These are phyloP conservation scores for Kwoniella heveanensis DNA, from an alignment of 768 basidiomycete genomes.

Conservation along the genomic window DNA sequence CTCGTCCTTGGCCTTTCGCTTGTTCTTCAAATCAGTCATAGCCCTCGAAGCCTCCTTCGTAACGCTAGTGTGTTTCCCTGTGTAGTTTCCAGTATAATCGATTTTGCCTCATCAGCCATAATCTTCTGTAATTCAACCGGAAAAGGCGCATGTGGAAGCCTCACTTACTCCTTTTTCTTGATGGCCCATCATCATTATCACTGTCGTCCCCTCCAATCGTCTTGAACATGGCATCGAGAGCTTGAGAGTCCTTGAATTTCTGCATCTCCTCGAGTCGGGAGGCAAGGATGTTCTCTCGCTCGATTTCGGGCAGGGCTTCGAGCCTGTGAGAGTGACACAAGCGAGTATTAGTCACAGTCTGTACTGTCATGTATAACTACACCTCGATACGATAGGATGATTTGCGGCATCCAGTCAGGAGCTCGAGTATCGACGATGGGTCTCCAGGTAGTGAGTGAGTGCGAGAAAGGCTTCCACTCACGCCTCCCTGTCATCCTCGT, in stretches of 20 bases:
- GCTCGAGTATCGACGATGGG: too few relatives aligned
- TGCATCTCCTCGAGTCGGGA: slow-evolving; percentile 79
- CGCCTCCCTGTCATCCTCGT: slow-evolving; percentile 80
- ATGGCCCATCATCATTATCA: slow-evolving; percentile 59
- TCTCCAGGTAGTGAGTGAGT: too few relatives aligned
- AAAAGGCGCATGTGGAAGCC: too few relatives aligned
- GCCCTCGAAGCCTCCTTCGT: slow-evolving; percentile 52
- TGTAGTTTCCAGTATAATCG: too few relatives aligned
- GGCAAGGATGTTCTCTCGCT: slow-evolving; percentile 83
- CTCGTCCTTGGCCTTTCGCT: slow-evolving; percentile 84
- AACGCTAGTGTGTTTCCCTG: slow-evolving; percentile 70
- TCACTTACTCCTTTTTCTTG: slow-evolving; percentile 75
- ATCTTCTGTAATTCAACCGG: too few relatives aligned
- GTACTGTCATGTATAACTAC: too few relatives aligned
- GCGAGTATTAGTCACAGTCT: background rate
- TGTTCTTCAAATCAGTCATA: slow-evolving; percentile 72
- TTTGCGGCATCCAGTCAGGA: too few relatives aligned
- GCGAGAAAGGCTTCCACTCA: slow-evolving; percentile 63
- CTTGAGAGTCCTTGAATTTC: slow-evolving; percentile 68
- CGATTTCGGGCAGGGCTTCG: slow-evolving; percentile 77
- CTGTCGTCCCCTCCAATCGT: slow-evolving; percentile 38
- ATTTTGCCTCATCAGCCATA: too few relatives aligned
- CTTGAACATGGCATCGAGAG: slow-evolving; percentile 67
- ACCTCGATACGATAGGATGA: too few relatives aligned
- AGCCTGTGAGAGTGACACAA: slow-evolving; percentile 61